Evolutionary conservation across 352 stramenopile species (phyloP).

Genomic region (Pythium vanterpoolii): DNA sequence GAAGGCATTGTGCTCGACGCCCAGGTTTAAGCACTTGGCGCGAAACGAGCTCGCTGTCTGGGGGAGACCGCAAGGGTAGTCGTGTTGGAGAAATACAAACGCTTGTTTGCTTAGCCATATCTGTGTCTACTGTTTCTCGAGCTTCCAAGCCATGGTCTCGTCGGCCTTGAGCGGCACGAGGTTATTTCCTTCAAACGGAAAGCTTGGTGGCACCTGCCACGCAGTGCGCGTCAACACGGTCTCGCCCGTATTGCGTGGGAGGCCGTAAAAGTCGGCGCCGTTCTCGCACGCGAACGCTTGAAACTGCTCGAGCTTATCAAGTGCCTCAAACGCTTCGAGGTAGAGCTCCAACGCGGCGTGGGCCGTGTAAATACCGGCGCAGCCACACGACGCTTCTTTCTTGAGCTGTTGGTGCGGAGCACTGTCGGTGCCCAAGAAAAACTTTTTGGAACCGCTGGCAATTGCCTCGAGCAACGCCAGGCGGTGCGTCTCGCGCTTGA

Average conservation of each 20-base stretch:
- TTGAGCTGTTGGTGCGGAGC: slow-evolving; percentile 91
- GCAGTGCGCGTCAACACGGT: slow-evolving; percentile 86
- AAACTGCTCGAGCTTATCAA: slow-evolving; percentile 91
- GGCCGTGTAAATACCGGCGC: slow-evolving; percentile 96
- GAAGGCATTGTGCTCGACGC: slow-evolving; percentile 96
- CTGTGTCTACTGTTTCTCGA: slow-evolving; percentile 26
- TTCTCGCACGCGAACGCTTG: slow-evolving; percentile 94
- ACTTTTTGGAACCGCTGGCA: slow-evolving; percentile 92
- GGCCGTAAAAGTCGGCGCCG: slow-evolving; percentile 96
- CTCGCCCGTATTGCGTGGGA: slow-evolving; percentile 88
- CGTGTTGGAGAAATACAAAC: slow-evolving; percentile 4
- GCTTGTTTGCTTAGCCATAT: slow-evolving; percentile 1
- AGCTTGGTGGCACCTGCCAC: slow-evolving; percentile 91
- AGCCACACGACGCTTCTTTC: slow-evolving; percentile 93
- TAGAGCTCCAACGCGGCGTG: slow-evolving; percentile 97
- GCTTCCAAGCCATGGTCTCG: slow-evolving; percentile 91
- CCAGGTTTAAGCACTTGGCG: no score
- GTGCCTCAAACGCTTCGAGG: slow-evolving; percentile 95
- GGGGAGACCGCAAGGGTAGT: no score
- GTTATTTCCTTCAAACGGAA: slow-evolving; percentile 84
- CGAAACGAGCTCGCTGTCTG: no score
- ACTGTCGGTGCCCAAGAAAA: slow-evolving; percentile 98
- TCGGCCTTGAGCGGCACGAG: slow-evolving; percentile 93
- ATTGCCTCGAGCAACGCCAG: slow-evolving; percentile 89
- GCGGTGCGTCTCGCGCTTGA: slow-evolving; percentile 95